A percentile compares a stretch with the other conserved stretches of the same genome.
These are phyloP conservation scores for Fusarium floridanum DNA, from an alignment of 2,329 filamentous ascomycete genomes.

Conservation along the genomic window DNA sequence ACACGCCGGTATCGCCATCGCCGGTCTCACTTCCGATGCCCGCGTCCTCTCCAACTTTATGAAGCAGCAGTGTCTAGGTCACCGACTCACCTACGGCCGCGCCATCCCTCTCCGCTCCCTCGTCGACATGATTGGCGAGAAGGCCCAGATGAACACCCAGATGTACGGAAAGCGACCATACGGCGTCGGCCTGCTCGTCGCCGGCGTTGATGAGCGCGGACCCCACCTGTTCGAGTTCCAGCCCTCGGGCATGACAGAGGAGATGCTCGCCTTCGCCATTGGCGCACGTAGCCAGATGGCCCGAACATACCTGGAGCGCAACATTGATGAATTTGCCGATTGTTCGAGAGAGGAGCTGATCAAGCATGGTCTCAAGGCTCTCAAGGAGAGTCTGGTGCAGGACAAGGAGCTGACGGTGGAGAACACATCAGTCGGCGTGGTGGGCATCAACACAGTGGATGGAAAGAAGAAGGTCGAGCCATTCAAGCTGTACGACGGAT, in stretches of 20 bases:
- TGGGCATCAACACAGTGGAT: conserved; percentile 69
- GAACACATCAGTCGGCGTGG: conserved; percentile 92
- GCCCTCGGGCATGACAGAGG: conserved; percentile 93
- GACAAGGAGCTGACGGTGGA: conserved; percentile 98
- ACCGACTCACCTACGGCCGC: conserved; percentile 95
- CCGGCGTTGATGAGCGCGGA: conserved; percentile 92
- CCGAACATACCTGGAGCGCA: conserved; percentile 93
- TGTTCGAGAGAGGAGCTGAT: conserved; percentile 87
- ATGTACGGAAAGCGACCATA: conserved; percentile 97
- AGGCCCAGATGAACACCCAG: conserved; percentile 98
- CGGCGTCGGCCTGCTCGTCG: conserved; percentile 91
- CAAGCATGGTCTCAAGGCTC: conserved; percentile 86
- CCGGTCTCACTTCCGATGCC: conserved; percentile 95
- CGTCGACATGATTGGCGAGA: conserved; percentile 92
- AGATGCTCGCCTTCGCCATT: conserved; percentile 97
- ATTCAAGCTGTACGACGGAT: conserved; percentile 92
- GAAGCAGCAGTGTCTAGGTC: conserved; percentile 98
- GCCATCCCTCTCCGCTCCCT: conserved; percentile 91
- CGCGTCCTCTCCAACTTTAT: conserved; percentile 99
- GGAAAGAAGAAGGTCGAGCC: conserved; percentile 74
- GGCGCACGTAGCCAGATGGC: conserved; percentile 98
- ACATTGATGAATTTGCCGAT: conserved; percentile 84
- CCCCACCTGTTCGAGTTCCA: conserved; percentile 99
- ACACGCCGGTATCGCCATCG: conserved; percentile 94
- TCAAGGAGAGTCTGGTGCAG: conserved; percentile 96